Evolutionary conservation across 2,329 filamentous ascomycete genomes (phyloP).

Genomic region (Zymoseptoria tritici): DNA sequence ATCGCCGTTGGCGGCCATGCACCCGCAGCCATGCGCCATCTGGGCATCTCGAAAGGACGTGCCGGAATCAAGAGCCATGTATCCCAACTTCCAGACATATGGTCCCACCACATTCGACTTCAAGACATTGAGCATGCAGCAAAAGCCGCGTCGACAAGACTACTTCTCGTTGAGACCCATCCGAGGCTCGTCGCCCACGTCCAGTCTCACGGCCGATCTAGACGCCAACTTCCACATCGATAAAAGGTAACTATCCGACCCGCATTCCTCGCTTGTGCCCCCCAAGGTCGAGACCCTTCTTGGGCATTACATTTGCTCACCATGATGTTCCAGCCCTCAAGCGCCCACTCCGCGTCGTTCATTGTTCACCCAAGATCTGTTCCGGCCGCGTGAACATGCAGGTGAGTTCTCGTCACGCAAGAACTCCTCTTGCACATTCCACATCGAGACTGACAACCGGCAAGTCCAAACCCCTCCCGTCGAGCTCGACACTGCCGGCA

Average conservation of each 20-base stretch:
- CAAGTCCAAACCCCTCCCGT: constrained; percentile 38
- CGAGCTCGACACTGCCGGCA: constrained; percentile 64
- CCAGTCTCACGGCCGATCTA: constrained; percentile 84
- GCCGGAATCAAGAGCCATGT: constrained; percentile 46
- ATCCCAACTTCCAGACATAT: constrained; percentile 47
- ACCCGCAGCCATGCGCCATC: constrained; percentile 58
- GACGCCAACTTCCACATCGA: constrained; percentile 97
- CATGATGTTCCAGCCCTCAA: constrained; percentile 57
- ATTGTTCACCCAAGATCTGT: constrained; percentile 69
- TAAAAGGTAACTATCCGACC: constrained; percentile 60
- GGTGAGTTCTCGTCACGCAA: constrained; percentile 23
- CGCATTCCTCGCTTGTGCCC: constrained; percentile 29
- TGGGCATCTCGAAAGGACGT: constrained; percentile 53
- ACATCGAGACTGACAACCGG: constrained; percentile 12
- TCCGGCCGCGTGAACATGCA: constrained; percentile 40
- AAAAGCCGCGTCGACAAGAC: constrained; percentile 61
- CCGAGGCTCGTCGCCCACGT: constrained; percentile 82
- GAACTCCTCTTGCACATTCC: constrained; percentile 23
- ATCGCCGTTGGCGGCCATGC: constrained; percentile 89
- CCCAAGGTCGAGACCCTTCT: not conserved
- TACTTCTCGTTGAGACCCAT: constrained; percentile 72
- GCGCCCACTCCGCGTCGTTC: constrained; percentile 76
- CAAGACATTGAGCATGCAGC: constrained; percentile 62
- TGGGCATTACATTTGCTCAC: constrained; percentile 29
- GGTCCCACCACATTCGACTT: constrained; percentile 67